Evolutionary conservation across 331 rosid genomes (phyloP).

Genomic region (Acacia pycnantha): DNA sequence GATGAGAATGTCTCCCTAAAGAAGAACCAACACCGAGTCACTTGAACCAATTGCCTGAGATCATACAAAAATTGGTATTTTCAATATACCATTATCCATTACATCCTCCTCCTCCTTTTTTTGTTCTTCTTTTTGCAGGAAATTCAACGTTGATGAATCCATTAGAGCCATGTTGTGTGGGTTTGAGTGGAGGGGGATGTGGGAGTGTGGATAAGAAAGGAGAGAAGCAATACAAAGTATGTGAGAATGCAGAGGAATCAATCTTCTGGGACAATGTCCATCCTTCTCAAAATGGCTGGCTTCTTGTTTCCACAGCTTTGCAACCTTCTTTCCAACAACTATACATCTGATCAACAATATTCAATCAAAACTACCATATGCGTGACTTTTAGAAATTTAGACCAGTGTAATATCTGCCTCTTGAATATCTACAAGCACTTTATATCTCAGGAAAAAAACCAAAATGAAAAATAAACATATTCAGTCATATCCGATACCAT

Average conservation of each 20-base stretch:
- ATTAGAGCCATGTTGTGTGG: conserved; percentile 28
- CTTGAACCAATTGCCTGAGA: background rate
- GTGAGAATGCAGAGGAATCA: conserved; percentile 30
- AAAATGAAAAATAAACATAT: background rate
- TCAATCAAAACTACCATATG: background rate
- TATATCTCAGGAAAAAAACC: background rate
- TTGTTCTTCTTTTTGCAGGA: background rate
- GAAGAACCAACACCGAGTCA: background rate
- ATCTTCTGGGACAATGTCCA: conserved; percentile 46
- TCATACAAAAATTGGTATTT: background rate
- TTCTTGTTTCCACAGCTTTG: background rate
- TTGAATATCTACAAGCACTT: background rate
- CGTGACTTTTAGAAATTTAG: background rate
- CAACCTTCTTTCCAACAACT: conserved; percentile 21
- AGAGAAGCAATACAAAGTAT: conserved; percentile 25
- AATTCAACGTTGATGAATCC: conserved; percentile 32
- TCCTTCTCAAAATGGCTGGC: conserved; percentile 50
- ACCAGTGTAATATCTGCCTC: background rate
- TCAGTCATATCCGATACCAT: background rate
- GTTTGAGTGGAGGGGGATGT: background rate
- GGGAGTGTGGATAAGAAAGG: conserved; percentile 37
- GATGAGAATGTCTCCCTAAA: background rate
- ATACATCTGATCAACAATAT: background rate
- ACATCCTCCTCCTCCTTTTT: background rate
- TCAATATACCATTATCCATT: background rate